Evolutionary conservation across 2,329 filamentous ascomycete species (phyloP).

Genomic region (Botrytis squamosa): DNA sequence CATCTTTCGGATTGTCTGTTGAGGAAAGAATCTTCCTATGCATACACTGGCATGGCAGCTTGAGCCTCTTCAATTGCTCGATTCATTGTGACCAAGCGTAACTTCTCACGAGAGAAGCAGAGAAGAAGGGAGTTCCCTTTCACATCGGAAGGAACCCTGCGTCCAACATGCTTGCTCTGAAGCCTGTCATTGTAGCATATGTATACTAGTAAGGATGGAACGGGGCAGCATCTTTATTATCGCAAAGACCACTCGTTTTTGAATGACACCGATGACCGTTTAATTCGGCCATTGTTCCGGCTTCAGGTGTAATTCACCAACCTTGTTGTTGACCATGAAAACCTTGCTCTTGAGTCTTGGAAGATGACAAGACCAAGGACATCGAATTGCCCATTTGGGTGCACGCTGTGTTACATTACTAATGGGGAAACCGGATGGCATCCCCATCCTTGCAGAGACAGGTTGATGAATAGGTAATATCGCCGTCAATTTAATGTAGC

Average conservation of each 20-base stretch:
- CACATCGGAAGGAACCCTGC: conserved; percentile 30
- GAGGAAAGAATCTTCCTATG: neutral
- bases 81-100: neutral
- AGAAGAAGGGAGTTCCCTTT: conserved; percentile 18
- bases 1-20: neutral
- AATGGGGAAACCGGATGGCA: neutral
- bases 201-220: conserved; percentile 23
- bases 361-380: neutral
- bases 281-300: conserved; percentile 2
- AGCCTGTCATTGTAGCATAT: conserved; percentile 25
- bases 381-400: neutral
- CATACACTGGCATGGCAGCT: neutral
- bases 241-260: conserved; percentile 13
- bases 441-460: neutral
- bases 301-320: neutral
- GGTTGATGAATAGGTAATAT: conserved; percentile 7
- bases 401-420: neutral
- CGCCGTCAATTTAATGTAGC: neutral
- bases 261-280: conserved; percentile 13
- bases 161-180: conserved; percentile 24
- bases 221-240: conserved; percentile 8
- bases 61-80: conserved; percentile 5
- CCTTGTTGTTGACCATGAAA: neutral
- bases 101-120: neutral
- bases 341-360: conserved; percentile 6